Evolutionary conservation across 192 early-diverging fungal species (phyloP).

Genomic region (Coemansia javaensis): DNA sequence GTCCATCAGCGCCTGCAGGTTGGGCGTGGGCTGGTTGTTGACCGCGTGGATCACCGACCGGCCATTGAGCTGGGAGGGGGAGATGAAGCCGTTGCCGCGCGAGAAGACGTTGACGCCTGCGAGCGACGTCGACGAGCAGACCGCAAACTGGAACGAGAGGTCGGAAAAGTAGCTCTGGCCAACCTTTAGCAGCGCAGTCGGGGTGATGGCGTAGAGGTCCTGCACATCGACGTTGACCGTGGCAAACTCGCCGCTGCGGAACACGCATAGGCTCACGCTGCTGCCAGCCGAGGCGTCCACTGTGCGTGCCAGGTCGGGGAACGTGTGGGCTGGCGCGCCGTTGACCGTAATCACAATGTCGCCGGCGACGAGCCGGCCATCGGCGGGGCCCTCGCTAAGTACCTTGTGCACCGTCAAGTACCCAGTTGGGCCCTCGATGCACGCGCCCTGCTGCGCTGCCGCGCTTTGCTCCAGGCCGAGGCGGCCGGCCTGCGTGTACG

Average conservation of each 20-base stretch:
- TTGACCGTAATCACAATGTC: slow-evolving; percentile 67
- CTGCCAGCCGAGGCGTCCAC: slow-evolving; percentile 59
- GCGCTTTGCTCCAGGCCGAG: slow-evolving; percentile 6
- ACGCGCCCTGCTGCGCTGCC: slow-evolving; percentile 51
- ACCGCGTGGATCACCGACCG: slow-evolving; percentile 14
- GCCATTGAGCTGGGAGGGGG: neutral
- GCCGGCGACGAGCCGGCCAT: slow-evolving; percentile 56
- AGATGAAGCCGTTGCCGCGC: slow-evolving; percentile 2
- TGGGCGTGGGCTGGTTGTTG: slow-evolving; percentile 12
- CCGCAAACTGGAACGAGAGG: slow-evolving; percentile 64
- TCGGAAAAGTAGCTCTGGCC: slow-evolving; percentile 72
- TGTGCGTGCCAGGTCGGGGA: slow-evolving; percentile 56
- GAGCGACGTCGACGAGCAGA: slow-evolving; percentile 15
- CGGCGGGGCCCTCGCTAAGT: slow-evolving; percentile 67
- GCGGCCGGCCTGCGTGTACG: slow-evolving; percentile 49
- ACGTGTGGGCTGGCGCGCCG: slow-evolving; percentile 55
- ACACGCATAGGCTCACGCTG: slow-evolving; percentile 51
- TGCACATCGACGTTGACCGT: slow-evolving; percentile 52
- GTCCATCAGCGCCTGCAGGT: slow-evolving; percentile 18
- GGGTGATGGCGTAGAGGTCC: slow-evolving; percentile 72
- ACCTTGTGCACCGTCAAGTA: slow-evolving; percentile 61
- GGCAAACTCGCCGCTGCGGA: slow-evolving; percentile 50
- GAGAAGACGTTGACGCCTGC: slow-evolving; percentile 12
- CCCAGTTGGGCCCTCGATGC: slow-evolving; percentile 59
- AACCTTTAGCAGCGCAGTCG: slow-evolving; percentile 72